Conservation (phyloP, 352 stramenopile genomes). For the Pythium scleroteichum region DNA sequence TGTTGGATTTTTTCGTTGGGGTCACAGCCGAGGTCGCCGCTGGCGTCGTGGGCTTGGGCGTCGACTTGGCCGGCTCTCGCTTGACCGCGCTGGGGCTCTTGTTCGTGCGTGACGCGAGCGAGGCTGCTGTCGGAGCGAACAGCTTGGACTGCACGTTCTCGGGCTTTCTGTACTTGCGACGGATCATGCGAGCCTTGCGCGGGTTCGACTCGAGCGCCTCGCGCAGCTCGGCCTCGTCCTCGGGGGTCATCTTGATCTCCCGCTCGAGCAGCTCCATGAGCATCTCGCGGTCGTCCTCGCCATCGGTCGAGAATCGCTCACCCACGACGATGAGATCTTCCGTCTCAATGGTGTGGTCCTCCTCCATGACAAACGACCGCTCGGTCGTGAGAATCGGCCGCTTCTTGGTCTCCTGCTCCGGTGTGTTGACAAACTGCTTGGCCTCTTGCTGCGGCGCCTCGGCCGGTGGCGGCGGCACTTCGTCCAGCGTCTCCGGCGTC, state of each 20-base stretch:
- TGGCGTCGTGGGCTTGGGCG: conserved; percentile 1
- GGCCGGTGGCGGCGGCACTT: conserved; percentile 9
- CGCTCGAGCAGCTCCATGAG: conserved; percentile 18
- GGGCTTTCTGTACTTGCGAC: conserved; percentile 10
- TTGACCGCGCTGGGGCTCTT: conserved; percentile 18
- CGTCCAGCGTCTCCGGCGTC: neutral
- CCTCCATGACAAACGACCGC: conserved; percentile 65
- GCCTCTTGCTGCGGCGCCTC: neutral
- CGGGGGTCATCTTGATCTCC: conserved; percentile 9
- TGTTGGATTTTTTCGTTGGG: conserved; percentile 31
- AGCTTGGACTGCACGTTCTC: conserved; percentile 31
- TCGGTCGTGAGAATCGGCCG: conserved; percentile 68
- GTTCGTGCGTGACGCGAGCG: conserved; percentile 22
- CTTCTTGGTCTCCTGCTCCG: conserved; percentile 25
- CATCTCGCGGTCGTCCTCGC: conserved; percentile 48
- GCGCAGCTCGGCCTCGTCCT: conserved; percentile 16
- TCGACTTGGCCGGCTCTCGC: conserved; percentile 15
- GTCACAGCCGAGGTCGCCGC: neutral
- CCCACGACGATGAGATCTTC: conserved; percentile 66
- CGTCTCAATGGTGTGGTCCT: conserved; percentile 54
- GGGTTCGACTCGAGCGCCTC: conserved; percentile 18
- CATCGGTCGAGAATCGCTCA: conserved; percentile 55
- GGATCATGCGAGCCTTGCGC: conserved; percentile 8
- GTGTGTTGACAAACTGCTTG: conserved; percentile 22
- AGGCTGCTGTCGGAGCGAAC: conserved; percentile 24